Evolutionary conservation across 257 asterid species (phyloP), one percentile per base, ranked within the genome.

Genomic region (Gentiana macrophylla): DNA sequence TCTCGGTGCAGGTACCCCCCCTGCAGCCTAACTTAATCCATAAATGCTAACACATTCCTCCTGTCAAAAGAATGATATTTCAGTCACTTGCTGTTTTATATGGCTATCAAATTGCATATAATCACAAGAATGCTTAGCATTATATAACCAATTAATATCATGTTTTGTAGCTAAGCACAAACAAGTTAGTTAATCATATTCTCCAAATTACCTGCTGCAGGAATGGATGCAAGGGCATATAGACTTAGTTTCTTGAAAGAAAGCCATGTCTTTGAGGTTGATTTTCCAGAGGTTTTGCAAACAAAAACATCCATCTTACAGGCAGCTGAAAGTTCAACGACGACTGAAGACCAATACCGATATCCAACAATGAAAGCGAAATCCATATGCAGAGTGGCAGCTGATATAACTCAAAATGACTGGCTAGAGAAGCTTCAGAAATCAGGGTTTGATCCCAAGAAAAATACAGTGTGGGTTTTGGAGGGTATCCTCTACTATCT

Each of bases 401-500:
- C 98, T 15, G 98, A 90, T 76, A 77, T 90, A 53, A 74, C 81
- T 51, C 80, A 76, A 71, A 84, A 74, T n/a, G 82, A 82, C 76
- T 90, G 96, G 98, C 82, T 90, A 12, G 79, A 80, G 63, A 83
- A 90, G 85, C 98, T 90, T 66, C 82, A 84, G 71, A 64, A 44
- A 61, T 78, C 93, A 50, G 98, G 96, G 64, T 86, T 82, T 56
- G 83, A 82, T 60, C 82, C 84, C 43, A 72, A 72, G 61, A 79
- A 56, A 75, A 79, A 76, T 34, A 86, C 98, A 15, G 79, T 90
- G 48, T 90, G 98, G 96, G 72, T 90, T 49, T 62, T 90, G 67
- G 98, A 90, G 61, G 98, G 98, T 57, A 82, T 90, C 57, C 74
- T 90, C 15, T 90, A 90, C 75, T 90, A 90, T 64, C 92, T 90